Base-by-base conservation (phyloP, 495 filamentous ascomycete genomes). In the Annulohypoxylon moriforme region DNA sequence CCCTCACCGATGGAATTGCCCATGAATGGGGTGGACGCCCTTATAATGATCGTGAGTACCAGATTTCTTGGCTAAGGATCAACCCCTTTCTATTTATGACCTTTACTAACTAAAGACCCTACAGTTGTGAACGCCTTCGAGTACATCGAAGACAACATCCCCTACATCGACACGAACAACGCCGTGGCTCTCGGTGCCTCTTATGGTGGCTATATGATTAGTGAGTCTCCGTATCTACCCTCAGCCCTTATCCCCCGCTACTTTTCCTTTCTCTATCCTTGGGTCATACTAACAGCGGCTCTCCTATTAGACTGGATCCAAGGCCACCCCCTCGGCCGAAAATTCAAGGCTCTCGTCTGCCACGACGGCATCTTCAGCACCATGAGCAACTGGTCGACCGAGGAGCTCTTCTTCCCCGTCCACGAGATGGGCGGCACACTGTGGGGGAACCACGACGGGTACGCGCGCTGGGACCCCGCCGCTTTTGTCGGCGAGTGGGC, bases 341-440 rank as follows among this genome's bases (percentile, higher is more conserved):
- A 92, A 72, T 96, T 96, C 86, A 93, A 93, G 77, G 94, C 94
- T 1, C 86, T 97, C 1, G 93, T 97, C 8, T 94, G 91, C 65
- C 95, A 98, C 78, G 95, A 97, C 78, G 94, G 94, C 34, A 89
- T 95, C 25, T 97, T 94, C 81, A 92, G 87, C 77, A 94, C 92
- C 69, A 84, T 89, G 5, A 88, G 87, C 55, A 89, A 93, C 79
- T 87, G 94, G 67, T 80, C 87, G 10, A 91, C 88, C 24, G 94
- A 98, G 69, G 94, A 98, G 79, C 89, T 95, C 24, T 98, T 93
- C 83, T 97, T 97, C 82, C 89, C 91, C 1, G 84, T 91, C 22
- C 93, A 94, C 74, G 95, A 97, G 64, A 89, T 97, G 53, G 85
- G 88, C 67, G 93, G 93, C 0, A 88, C 89, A 0, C 82, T 93